These are phyloP conservation scores for Eucalyptus regnans DNA, from an alignment of 345 rosid genomes.

Conservation along the genomic window DNA sequence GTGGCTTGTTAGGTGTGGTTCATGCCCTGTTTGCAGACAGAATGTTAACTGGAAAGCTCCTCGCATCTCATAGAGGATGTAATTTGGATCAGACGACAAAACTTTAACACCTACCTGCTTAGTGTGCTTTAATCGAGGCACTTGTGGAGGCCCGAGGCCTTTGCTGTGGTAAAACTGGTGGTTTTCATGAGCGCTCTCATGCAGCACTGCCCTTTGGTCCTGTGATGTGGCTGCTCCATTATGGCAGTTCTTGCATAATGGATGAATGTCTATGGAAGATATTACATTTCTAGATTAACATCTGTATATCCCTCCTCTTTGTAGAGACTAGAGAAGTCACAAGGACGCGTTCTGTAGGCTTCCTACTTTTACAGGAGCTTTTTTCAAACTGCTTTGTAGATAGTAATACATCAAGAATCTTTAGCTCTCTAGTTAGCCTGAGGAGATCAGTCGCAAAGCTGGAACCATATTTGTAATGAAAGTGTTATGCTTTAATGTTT, in stretches of 20 bases:
- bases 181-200: not conserved
- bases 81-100: not conserved
- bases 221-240: not conserved
- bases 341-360: not conserved
- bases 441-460: not conserved
- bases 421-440: not conserved
- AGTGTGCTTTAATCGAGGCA: not conserved
- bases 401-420: not conserved
- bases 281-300: not conserved
- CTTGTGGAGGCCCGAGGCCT: not conserved
- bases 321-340: not conserved
- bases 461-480: not conserved
- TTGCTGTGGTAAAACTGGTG: not conserved
- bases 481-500: not conserved
- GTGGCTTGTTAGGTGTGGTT: conserved; percentile 66
- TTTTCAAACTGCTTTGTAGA: not conserved
- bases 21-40: conserved; percentile 74
- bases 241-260: not conserved
- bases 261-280: not conserved
- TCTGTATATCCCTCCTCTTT: not conserved
- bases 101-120: not conserved
- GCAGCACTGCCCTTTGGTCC: not conserved
- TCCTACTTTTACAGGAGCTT: not conserved
- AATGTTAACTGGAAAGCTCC: conserved; percentile 15
- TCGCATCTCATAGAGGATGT: not conserved